These are phyloP conservation scores for Pleoardoris graminearum DNA, from an alignment of 2,329 filamentous ascomycete genomes.

Conservation along the genomic window DNA sequence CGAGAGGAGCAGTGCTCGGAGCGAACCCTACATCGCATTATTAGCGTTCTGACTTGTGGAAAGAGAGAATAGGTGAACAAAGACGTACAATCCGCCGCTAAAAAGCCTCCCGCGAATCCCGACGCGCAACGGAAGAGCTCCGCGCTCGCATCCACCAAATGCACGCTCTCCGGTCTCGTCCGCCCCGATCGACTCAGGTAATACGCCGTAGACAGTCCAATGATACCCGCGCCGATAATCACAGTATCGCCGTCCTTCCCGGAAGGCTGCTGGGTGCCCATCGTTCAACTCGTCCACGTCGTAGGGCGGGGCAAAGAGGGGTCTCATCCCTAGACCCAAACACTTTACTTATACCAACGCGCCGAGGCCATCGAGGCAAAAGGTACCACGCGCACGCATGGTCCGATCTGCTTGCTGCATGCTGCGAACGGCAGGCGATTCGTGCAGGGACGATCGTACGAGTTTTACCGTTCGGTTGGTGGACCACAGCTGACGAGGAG, in stretches of 20 bases:
- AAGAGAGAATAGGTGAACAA: background rate
- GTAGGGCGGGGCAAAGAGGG: slow-evolving; percentile 3
- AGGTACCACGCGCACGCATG: slow-evolving; percentile 1
- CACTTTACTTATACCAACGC: slow-evolving; percentile 7
- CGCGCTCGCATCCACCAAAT: slow-evolving; percentile 61
- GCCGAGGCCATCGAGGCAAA: too few species aligned
- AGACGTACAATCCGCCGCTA: slow-evolving; percentile 67
- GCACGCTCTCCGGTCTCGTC: slow-evolving; percentile 53
- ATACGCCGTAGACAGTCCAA: slow-evolving; percentile 57
- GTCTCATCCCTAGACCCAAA: background rate
- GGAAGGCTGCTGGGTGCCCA: slow-evolving; percentile 13
- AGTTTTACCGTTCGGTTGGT: slow-evolving; percentile 9
- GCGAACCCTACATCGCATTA: slow-evolving; percentile 64
- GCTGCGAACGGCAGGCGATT: background rate
- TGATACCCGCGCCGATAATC: slow-evolving; percentile 52
- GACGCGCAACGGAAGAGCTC: slow-evolving; percentile 73
- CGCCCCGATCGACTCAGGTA: slow-evolving; percentile 60
- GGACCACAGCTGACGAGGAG: too few species aligned
- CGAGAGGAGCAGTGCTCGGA: slow-evolving; percentile 60
- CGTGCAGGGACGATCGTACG: slow-evolving; percentile 12
- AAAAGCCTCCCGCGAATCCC: slow-evolving; percentile 73
- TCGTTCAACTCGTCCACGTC: slow-evolving; percentile 11
- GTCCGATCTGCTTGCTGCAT: background rate
- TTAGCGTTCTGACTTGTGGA: too few species aligned
- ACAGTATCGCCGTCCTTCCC: slow-evolving; percentile 29